A percentile compares a stretch with the other conserved stretches of the same genome.
Conservation (phyloP, 1,284 basidiomycete genomes). For the Filobasidium uniguttulatum region DNA sequence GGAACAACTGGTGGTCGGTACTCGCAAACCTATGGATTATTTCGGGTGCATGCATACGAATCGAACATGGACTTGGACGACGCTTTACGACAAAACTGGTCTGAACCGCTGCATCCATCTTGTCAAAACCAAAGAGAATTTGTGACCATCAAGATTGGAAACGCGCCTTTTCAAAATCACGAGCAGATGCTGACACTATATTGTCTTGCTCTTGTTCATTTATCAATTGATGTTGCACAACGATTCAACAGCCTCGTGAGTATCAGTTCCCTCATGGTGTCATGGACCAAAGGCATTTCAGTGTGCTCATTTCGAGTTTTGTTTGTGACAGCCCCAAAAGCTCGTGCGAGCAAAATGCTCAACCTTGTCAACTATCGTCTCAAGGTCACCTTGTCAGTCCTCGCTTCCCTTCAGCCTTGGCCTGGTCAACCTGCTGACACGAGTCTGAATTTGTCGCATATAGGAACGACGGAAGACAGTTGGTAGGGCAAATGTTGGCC, state of each 20-base stretch:
- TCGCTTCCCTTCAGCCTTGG: not conserved
- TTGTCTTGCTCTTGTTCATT: not conserved
- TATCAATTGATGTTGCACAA: too few relatives aligned
- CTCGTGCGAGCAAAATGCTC: constrained; percentile 96
- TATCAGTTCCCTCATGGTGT: not conserved
- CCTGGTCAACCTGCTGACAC: not conserved
- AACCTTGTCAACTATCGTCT: constrained; percentile 94
- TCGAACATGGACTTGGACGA: too few relatives aligned
- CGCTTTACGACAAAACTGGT: too few relatives aligned
- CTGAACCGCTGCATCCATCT: too few relatives aligned
- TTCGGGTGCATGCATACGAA: too few relatives aligned
- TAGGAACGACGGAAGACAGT: constrained; percentile 79
- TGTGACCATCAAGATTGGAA: too few relatives aligned
- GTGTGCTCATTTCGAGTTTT: not conserved
- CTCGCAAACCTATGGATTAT: too few relatives aligned
- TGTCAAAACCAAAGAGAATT: too few relatives aligned
- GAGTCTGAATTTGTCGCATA: not conserved
- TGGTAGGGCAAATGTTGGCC: constrained; percentile 97
- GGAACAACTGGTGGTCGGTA: too few relatives aligned
- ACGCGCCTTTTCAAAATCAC: too few relatives aligned
- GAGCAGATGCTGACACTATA: not conserved
- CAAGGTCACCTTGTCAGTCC: constrained; percentile 68
- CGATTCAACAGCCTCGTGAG: constrained; percentile 11
- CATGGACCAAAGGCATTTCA: too few relatives aligned
- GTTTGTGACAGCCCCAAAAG: constrained; percentile 50